phyloP scores from a whole-genome alignment of 2,329 filamentous ascomycete species.

The Colletotrichum ledebouriae region DNA sequence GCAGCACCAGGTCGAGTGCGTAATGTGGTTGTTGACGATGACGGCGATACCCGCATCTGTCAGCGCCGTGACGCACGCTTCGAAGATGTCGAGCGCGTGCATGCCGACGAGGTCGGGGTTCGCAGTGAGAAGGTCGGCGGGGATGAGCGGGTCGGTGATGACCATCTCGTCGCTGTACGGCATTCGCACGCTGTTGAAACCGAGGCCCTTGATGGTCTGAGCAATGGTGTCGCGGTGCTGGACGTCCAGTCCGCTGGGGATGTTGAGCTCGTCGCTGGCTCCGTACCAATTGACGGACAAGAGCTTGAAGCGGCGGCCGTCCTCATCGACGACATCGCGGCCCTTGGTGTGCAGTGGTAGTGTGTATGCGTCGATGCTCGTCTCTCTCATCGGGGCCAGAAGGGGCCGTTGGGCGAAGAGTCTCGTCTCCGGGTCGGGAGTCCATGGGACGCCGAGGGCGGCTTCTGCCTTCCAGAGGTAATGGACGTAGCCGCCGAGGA shows the following conservation, averaged over 20 bases:
- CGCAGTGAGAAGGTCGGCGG: slow-evolving; percentile 64
- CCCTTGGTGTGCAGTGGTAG: slow-evolving; percentile 72
- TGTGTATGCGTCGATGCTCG: slow-evolving; percentile 61
- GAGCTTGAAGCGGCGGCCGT: slow-evolving; percentile 71
- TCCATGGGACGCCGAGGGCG: slow-evolving; percentile 60
- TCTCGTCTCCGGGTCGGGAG: slow-evolving; percentile 60
- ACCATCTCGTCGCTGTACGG: slow-evolving; percentile 80
- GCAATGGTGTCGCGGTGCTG: slow-evolving; percentile 73
- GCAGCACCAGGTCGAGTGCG: slow-evolving; percentile 77
- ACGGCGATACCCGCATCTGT: slow-evolving; percentile 74
- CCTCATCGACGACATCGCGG: slow-evolving; percentile 70
- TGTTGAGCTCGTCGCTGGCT: slow-evolving; percentile 75
- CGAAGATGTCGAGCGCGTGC: slow-evolving; percentile 72
- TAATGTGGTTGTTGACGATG: slow-evolving; percentile 80
- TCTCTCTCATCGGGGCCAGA: slow-evolving; percentile 57
- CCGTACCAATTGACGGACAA: slow-evolving; percentile 80
- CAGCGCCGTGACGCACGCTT: slow-evolving; percentile 69
- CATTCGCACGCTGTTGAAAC: slow-evolving; percentile 78
- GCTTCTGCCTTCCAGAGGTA: slow-evolving; percentile 62
- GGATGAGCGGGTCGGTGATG: slow-evolving; percentile 68
- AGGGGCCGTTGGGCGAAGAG: slow-evolving; percentile 65
- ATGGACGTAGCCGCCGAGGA: slow-evolving; percentile 54
- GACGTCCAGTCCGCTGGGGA: slow-evolving; percentile 73
- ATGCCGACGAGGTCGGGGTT: slow-evolving; percentile 71
- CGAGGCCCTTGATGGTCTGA: slow-evolving; percentile 68